These are phyloP conservation scores for Phytopythium oedochilum DNA, from an alignment of 352 stramenopile genomes.

Conservation along the genomic window DNA sequence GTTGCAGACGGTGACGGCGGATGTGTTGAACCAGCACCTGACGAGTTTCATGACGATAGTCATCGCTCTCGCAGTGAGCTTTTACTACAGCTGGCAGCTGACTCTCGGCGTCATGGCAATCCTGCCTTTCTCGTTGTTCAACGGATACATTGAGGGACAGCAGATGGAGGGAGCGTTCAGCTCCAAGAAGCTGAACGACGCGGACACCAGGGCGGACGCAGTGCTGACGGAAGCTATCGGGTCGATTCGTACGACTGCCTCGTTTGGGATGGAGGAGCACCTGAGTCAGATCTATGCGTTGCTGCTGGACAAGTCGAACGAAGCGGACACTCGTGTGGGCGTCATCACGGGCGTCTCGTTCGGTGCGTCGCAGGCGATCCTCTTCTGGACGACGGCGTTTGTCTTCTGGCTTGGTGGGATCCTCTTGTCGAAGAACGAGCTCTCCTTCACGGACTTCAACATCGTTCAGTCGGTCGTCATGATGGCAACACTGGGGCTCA, in stretches of 20 bases:
- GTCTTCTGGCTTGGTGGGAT: conserved; percentile 56
- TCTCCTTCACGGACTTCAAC: conserved; percentile 47
- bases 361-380: conserved; percentile 37
- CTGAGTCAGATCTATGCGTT: conserved; percentile 18
- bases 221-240: conserved; percentile 40
- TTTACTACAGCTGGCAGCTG: conserved; percentile 30
- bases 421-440: conserved; percentile 28
- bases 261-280: conserved; percentile 34
- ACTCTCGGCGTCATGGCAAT: conserved; percentile 12
- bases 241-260: conserved; percentile 52
- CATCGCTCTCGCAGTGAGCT: conserved; percentile 28
- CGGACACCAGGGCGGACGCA: conserved; percentile 24
- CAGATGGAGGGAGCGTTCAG: conserved; percentile 27
- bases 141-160: conserved; percentile 32
- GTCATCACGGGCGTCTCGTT: conserved; percentile 37
- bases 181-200: conserved; percentile 38
- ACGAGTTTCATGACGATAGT: conserved; percentile 52
- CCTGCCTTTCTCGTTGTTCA: conserved; percentile 23
- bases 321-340: conserved; percentile 20
- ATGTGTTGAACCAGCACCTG: conserved; percentile 54
- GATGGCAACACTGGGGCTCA: conserved; percentile 38
- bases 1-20: conserved; percentile 70
- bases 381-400: conserved; percentile 44
- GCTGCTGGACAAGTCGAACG: conserved; percentile 25
- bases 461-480: conserved; percentile 49